Evolutionary conservation across 495 filamentous ascomycete species (phyloP).

Genomic region (Aspergillus mulundensis): DNA sequence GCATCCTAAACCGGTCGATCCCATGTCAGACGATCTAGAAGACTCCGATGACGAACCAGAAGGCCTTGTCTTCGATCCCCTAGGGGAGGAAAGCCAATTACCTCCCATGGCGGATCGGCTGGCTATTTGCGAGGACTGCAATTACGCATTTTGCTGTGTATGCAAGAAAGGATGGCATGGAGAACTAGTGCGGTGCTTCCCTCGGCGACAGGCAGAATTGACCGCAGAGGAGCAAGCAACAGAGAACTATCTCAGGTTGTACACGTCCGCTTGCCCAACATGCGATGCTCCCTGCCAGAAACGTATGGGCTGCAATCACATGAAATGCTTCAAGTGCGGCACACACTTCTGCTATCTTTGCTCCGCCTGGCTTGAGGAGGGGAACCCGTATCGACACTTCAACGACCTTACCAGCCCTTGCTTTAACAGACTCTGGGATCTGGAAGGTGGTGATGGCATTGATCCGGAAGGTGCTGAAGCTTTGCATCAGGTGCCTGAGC

Average conservation of each 20-base stretch:
- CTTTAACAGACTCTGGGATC: constrained; percentile 83
- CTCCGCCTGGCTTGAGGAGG: constrained; percentile 72
- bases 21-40: constrained; percentile 47
- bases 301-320: constrained; percentile 94
- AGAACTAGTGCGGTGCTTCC: constrained; percentile 63
- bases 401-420: constrained; percentile 64
- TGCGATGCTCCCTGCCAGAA: constrained; percentile 85
- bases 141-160: constrained; percentile 83
- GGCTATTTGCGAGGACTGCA: constrained; percentile 82
- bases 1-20: constrained; percentile 61
- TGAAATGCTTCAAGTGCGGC: constrained; percentile 86
- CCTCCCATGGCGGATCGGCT: constrained; percentile 58
- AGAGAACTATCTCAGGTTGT: constrained; percentile 69
- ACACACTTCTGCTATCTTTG: constrained; percentile 98
- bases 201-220: constrained; percentile 57
- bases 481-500: constrained; percentile 38
- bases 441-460: constrained; percentile 75
- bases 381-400: constrained; percentile 86
- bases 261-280: constrained; percentile 88
- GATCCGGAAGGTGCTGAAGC: constrained; percentile 43
- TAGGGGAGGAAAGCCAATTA: constrained; percentile 33
- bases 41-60: constrained; percentile 43
- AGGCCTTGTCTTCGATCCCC: constrained; percentile 27
- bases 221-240: constrained; percentile 81
- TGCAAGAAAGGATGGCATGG: constrained; percentile 85